A percentile compares a stretch with the other conserved stretches of the same genome.
Evolutionary conservation across 495 filamentous ascomycete species (phyloP).

Genomic region (Neurospora cerealis): DNA sequence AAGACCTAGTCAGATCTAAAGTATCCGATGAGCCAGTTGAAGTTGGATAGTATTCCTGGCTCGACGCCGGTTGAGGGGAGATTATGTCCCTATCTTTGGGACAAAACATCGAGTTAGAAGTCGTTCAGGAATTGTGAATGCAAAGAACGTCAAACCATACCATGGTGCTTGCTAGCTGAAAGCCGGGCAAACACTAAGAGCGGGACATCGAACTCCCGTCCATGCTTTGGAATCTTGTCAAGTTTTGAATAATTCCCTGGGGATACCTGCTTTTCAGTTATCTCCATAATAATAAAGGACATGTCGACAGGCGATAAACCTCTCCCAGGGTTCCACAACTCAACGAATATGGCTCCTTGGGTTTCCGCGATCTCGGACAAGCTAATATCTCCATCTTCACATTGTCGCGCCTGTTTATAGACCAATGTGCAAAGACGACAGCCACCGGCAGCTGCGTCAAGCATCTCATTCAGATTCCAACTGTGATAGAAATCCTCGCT

Average conservation of each 20-base stretch:
- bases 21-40: not conserved
- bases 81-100: not conserved
- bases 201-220: not conserved
- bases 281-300: not conserved
- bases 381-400: not conserved
- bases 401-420: not conserved
- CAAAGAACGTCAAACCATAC: not conserved
- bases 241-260: not conserved
- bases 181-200: not conserved
- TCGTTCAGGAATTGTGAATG: not conserved
- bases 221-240: not conserved
- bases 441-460: not conserved
- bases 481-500: not conserved
- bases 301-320: not conserved
- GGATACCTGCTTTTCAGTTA: not conserved
- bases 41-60: not conserved
- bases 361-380: not conserved
- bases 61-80: not conserved
- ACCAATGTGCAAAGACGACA: not conserved
- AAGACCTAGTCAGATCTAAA: not conserved
- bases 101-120: not conserved
- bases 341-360: not conserved
- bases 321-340: not conserved
- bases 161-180: not conserved
- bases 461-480: not conserved